Base-by-base conservation (phyloP, 2,329 filamentous ascomycete species). In the Elsinoe arachidis region DNA sequence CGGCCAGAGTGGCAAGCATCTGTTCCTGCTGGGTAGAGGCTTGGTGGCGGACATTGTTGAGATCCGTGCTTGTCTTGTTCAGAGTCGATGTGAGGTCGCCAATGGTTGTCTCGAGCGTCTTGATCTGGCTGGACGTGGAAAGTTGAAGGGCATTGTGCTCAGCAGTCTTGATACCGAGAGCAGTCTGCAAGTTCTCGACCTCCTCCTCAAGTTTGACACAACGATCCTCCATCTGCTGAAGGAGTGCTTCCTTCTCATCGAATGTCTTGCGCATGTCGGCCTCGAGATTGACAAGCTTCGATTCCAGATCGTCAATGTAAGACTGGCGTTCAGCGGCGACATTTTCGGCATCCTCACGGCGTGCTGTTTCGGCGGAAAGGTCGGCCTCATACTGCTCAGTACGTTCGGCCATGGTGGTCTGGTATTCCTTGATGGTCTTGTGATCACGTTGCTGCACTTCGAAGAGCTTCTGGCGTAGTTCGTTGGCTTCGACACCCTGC, bases 391-490 rank as follows among this genome's bases (percentile, higher is more conserved):
- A 70, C 33, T 72, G 67, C 23, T 69, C 66, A 34, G 75, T 72
- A 15, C 70, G 72, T 35, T 73, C 72, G 11, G 70, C 63, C 5
- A 69, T 67, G 0, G 65, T 63, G 14, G 67, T 63, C 60, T 75
- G 63, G 5, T 77, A 64, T 15, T 71, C 63, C 46, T 67, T 65
- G 41, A 77, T 65, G n/a, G 68, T 60, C 23, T 65, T 57, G 41
- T 72, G 69, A 61, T 74, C 71, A 47, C 72, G 66, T 59, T 74
- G 68, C 64, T 78, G 76, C 1, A 73, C 65, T 51, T 74, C 67
- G 63, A 75, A 77, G 5, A 78, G 64, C 64, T 77, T 78, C 56
- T 73, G 70, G 2, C 75, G 74, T 23, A 78, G 69, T 61, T 76
- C 70, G 33, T 78, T 77, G n/a, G 74, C 74, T 59, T 76, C 69